These are phyloP conservation scores for Quercus dentata DNA, from an alignment of 306 rosid genomes.

Conservation along the genomic window DNA sequence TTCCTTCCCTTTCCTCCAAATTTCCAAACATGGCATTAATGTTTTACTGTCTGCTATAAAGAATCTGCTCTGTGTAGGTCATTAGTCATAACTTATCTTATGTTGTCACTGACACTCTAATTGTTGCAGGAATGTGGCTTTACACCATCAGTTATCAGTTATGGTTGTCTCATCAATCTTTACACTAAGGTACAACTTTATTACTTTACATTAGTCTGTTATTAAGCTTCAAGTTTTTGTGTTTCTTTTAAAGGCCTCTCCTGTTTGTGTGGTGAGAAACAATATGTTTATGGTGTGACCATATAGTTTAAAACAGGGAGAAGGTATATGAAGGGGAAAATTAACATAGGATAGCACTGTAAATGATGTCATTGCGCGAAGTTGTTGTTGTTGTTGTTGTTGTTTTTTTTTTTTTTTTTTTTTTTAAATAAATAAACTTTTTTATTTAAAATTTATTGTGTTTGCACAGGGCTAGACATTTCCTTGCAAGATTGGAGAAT, in stretches of 20 bases:
- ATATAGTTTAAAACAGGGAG: background rate
- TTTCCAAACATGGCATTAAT: no score
- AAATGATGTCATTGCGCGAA: background rate
- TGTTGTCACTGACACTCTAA: constrained; percentile 11
- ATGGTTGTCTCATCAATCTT: constrained; percentile 92
- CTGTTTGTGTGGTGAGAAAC: background rate
- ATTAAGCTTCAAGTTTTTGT: background rate
- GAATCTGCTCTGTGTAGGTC: background rate
- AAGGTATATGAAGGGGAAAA: background rate
- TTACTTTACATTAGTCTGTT: constrained; percentile 9
- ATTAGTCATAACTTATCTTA: background rate
- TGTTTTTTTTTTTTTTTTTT: no score
- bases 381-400: background rate
- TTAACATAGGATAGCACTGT: background rate
- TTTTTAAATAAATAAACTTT: no score
- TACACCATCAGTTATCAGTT: constrained; percentile 83
- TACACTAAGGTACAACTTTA: constrained; percentile 65
- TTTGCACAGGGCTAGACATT: background rate
- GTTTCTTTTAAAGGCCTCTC: background rate
- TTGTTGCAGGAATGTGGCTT: constrained; percentile 84
- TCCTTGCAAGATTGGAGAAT: background rate
- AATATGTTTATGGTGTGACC: background rate
- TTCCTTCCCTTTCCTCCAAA: no score
- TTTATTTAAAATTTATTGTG: background rate
- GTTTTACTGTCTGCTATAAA: background rate